These are phyloP conservation scores for Macrophomina pseudophaseolina DNA, from an alignment of 2,329 filamentous ascomycete genomes.

Conservation along the genomic window DNA sequence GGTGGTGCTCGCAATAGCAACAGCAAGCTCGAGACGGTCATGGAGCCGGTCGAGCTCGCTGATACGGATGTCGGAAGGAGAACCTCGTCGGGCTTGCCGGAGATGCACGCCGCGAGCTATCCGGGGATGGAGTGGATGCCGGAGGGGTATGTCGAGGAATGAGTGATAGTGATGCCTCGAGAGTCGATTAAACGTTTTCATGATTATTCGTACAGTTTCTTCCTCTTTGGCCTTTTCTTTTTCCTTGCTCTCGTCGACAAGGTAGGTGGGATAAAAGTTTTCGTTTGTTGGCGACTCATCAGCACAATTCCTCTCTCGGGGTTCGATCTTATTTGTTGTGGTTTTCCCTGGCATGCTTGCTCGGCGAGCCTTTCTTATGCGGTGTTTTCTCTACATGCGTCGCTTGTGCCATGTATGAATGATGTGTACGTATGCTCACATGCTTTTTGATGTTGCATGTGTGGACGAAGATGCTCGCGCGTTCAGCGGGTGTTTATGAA, in stretches of 20 bases:
- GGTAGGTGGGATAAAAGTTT: neutral
- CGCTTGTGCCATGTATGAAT: slow-evolving; percentile 11
- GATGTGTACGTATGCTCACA: slow-evolving; percentile 17
- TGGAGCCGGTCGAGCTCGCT: slow-evolving; percentile 23
- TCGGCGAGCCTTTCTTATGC: neutral
- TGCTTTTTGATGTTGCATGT: neutral
- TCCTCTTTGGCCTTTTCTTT: neutral
- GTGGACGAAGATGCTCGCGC: neutral
- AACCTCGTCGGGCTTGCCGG: slow-evolving; percentile 38
- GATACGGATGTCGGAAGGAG: slow-evolving; percentile 18
- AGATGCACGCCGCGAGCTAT: slow-evolving; percentile 71
- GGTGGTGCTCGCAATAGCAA: neutral
- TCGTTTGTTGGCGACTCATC: slow-evolving; percentile 1
- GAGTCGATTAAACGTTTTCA: neutral
- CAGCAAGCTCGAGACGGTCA: slow-evolving; percentile 18
- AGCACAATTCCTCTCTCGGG: neutral
- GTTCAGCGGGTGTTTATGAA: neutral
- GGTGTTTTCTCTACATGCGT: slow-evolving; percentile 8
- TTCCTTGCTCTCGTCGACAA: neutral
- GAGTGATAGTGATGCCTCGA: neutral
- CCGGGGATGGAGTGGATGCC: slow-evolving; percentile 75
- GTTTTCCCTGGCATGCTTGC: neutral
- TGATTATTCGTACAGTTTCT: neutral
- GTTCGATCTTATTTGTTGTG: neutral
- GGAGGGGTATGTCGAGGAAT: slow-evolving; percentile 38